Evolutionary conservation across 2,329 filamentous ascomycete species (phyloP), one percentile per base, ranked within the genome.

Genomic region (Kalmusia sp.): DNA sequence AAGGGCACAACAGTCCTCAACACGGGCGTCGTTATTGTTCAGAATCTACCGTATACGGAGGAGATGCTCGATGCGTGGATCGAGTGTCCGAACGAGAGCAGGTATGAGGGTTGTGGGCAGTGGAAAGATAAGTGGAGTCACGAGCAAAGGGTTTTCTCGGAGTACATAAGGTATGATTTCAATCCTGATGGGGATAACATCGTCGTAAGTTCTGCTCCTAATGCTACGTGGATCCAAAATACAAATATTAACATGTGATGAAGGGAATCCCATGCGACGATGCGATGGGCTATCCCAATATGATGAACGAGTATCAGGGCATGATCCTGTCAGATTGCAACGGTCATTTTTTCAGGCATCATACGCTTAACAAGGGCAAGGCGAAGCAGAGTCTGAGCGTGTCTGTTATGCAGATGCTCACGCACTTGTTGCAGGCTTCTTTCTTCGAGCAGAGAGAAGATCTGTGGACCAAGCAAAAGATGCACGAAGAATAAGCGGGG

Each of bases 11-110:
- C 65, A 7, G 65, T 75, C 6, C 63, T 76, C 24, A 79, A 79
- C 43, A 75, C 69, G 0, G 76, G 76, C 7, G 72, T 77, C 40
- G 58, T 78, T 17, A 61, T 77, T 28, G 71, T 71, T 2, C 77
- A 77, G 47, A 64, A 64, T 49, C 46, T 63, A 12, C 39, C 51
- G 6, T 49, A 51, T 17, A 67, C 69, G 1, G 46, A 60, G 24
- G 65, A 66, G 21, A 55, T 74, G 46, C 52, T 73, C 15, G 57
- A 67, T 9, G 63, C 64, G 33, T 74, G 71, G 71, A 54, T 57
- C 25, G 59, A 61, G 9, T 74, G 70, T 44, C 65, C 70, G 14
- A 59, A 58, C 3, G 67, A 68, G 37, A 44, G 27, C 25, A 58
- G 64, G 17, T 71, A 68, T 41, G 33, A 54, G 9, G 65, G 61